These are phyloP conservation scores for Aspergillus sp. DNA, from an alignment of 2,329 filamentous ascomycete genomes.

Conservation along the genomic window DNA sequence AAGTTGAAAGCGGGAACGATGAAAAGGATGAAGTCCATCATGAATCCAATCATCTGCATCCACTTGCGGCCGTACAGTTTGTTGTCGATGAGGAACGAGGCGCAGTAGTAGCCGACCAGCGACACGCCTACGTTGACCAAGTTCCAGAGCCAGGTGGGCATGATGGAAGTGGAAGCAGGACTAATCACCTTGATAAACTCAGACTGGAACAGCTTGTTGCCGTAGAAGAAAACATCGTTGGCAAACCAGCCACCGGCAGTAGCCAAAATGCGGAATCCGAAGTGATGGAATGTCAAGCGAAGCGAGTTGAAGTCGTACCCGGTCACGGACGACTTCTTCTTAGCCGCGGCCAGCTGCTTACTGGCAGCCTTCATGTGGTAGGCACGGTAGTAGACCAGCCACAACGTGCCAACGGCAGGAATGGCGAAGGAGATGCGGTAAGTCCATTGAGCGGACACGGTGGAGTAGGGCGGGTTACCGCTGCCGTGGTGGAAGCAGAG, in stretches of 20 bases:
- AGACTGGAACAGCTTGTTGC: constrained; percentile 95
- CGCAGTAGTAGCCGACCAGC: constrained; percentile 84
- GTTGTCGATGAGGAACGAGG: constrained; percentile 87
- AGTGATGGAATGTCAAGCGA: constrained; percentile 74
- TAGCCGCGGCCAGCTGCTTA: constrained; percentile 76
- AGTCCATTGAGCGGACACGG: constrained; percentile 78
- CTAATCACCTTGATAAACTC: constrained; percentile 85
- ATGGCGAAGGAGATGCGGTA: constrained; percentile 92
- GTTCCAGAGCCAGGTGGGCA: constrained; percentile 90
- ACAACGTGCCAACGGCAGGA: constrained; percentile 84
- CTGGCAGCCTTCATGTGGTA: constrained; percentile 91
- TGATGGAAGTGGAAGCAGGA: constrained; percentile 66
- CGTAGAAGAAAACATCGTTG: constrained; percentile 99
- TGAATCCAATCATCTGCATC: constrained; percentile 94
- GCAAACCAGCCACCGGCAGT: constrained; percentile 90
- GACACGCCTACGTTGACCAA: constrained; percentile 86
- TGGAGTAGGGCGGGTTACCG: constrained; percentile 74
- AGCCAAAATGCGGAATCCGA: constrained; percentile 80
- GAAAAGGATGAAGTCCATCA: constrained; percentile 92
- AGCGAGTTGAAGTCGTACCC: constrained; percentile 90
- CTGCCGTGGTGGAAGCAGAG: constrained; percentile 82
- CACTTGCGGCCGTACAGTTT: constrained; percentile 94
- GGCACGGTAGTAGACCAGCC: constrained; percentile 93
- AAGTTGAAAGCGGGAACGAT: constrained; percentile 87
- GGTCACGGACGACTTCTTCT: constrained; percentile 83